Conservation (phyloP, 2,329 filamentous ascomycete species). For the Botryosphaeria dothidea region DNA sequence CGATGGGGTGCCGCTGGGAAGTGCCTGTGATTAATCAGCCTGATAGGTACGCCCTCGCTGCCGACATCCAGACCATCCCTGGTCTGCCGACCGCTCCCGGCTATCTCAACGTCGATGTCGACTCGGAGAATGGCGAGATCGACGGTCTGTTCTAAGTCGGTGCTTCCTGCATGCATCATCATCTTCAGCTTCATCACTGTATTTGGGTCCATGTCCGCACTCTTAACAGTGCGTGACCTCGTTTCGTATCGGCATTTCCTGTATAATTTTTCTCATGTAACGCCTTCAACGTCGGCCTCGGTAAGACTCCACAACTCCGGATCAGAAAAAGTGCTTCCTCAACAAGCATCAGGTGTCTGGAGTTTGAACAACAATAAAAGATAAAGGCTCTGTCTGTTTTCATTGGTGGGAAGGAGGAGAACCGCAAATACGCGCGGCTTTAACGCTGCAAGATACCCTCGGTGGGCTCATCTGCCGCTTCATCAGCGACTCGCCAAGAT, state of each 20-base stretch:
- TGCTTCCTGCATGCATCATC: neutral
- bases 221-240: neutral
- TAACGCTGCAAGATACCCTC: constrained; percentile 12
- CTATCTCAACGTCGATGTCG: constrained; percentile 86
- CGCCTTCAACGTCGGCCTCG: constrained; percentile 14
- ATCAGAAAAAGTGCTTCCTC: constrained; percentile 11
- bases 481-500: constrained; percentile 7
- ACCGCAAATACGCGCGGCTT: constrained; percentile 3
- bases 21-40: constrained; percentile 37
- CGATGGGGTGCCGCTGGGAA: neutral
- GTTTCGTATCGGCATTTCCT: neutral
- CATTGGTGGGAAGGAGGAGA: neutral
- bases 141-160: constrained; percentile 74
- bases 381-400: neutral
- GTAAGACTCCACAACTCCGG: neutral
- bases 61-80: constrained; percentile 97
- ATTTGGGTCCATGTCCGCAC: neutral
- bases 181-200: neutral
- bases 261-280: constrained; percentile 8
- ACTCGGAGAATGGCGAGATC: constrained; percentile 54
- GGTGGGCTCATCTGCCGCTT: constrained; percentile 9
- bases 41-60: constrained; percentile 80
- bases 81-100: constrained; percentile 93
- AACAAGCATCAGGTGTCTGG: constrained; percentile 16
- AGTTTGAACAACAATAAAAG: constrained; percentile 4